Conservation (phyloP, 805 yeast genomes). For the Cephaloascus albidus region DNA sequence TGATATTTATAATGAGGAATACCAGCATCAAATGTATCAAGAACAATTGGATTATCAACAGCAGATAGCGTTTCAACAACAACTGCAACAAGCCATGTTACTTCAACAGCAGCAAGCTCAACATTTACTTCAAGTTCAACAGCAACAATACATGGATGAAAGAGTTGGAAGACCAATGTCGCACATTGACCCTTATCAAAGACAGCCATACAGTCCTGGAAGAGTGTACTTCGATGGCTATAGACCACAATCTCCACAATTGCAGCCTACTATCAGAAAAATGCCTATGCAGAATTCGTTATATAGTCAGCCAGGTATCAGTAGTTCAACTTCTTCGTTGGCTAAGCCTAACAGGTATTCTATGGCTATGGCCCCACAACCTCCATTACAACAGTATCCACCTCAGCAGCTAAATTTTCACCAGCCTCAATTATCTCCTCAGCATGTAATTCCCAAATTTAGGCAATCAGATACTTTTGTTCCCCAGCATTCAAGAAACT, state of each 20-base stretch:
- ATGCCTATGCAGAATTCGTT: not conserved
- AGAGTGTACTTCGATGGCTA: not conserved
- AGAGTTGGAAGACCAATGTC: not conserved
- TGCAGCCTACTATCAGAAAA: not conserved
- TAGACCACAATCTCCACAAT: not conserved
- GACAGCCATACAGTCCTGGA: not conserved
- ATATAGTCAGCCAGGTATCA: not conserved
- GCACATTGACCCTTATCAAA: not conserved
- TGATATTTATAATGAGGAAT: not conserved
- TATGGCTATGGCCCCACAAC: not conserved
- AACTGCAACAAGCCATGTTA: too few relatives aligned
- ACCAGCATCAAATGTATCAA: not conserved
- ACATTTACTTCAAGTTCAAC: too few relatives aligned
- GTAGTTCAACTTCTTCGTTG: not conserved
- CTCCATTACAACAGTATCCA: not conserved
- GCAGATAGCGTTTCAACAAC: not conserved
- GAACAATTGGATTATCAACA: not conserved
- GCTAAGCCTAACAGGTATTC: not conserved
- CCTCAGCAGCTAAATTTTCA: not conserved
- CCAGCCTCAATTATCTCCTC: not conserved
- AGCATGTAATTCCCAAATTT: not conserved
- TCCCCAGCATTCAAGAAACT: not conserved
- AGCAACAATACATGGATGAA: not conserved
- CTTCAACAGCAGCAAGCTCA: too few relatives aligned
- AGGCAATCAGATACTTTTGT: too few relatives aligned